Base-by-base conservation (phyloP, 495 filamentous ascomycete genomes). In the Copromyces sp. region DNA sequence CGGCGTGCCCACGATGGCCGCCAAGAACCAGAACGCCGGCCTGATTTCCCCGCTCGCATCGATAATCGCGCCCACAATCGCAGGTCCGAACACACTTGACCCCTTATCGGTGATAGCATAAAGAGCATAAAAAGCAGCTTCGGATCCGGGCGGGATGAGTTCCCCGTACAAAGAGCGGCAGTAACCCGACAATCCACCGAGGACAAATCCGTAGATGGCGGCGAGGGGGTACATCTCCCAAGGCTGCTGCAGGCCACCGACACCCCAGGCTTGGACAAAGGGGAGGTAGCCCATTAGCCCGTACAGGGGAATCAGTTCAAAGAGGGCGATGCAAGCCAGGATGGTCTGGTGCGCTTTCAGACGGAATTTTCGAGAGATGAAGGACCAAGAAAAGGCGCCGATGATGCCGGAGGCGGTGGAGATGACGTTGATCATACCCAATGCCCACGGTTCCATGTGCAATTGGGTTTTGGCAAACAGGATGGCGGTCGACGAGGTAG, bases 21-120 rank as follows among this genome's bases (percentile, higher is more conserved):
- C 94, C 39, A 99, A 83, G 77, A 99, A 99, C 84, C 92, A 91
- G 78, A 99, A 99, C 3, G 95, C 94, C 39, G 94, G 94, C 75
- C 95, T 85, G 73, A 99, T 98, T 74, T 94, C 90, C 2, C 95
- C 95, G 71, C 92, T 93, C 17, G 86, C 88, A 77, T 98, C 94
- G 16, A 95, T 97, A 72, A 99, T 94, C 0, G 89, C 88, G 4
- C 95, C 95, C 2, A 98, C 96, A 77, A 99, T 95, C 3, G 93
- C 91, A 5, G 95, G 95, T 0, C 95, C 95, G 79, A 99, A 97
- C 20, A 99, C 85, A 78, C 92, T 95, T 8, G 92, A 95, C 29
- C 95, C 95, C 81, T 99, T 99, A 78, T 99, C 95, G 16, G 95
- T 99, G 73, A 99, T 97, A 6, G 95, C 95, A 76, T 97, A 99